Evolutionary conservation across 805 yeast species (phyloP).

Genomic region (Candida nitratophila): DNA sequence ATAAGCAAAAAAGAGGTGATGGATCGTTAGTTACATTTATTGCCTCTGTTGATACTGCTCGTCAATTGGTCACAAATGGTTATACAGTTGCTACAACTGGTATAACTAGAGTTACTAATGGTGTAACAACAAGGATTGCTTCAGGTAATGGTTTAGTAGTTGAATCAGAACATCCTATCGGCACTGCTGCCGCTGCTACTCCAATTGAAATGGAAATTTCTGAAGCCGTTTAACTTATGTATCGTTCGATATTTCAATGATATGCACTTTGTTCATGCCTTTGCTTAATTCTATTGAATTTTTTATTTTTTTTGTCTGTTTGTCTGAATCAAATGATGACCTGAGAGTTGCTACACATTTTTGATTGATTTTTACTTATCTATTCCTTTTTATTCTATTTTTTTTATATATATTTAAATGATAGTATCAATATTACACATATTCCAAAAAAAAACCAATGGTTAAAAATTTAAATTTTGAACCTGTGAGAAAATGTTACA

Average conservation of each 20-base stretch:
- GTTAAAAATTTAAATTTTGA: no score
- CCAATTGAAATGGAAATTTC: constrained; percentile 1
- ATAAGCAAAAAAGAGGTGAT: constrained; percentile 33
- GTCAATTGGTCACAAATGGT: constrained; percentile 7
- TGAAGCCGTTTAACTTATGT: neutral
- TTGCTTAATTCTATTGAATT: neutral
- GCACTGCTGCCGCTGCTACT: neutral
- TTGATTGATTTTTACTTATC: neutral
- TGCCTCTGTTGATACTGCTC: constrained; percentile 25
- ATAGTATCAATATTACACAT: no score
- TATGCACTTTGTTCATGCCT: neutral
- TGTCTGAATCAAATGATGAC: no score
- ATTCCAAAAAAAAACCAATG: no score
- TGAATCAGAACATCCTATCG: neutral
- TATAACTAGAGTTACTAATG: constrained; percentile 11
- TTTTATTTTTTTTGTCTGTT: neutral
- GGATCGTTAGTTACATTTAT: constrained; percentile 23
- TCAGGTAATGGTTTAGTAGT: neutral
- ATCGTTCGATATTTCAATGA: neutral
- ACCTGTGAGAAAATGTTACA: no score
- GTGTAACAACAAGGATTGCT: neutral
- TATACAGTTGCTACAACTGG: constrained; percentile 1
- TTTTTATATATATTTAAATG: no score
- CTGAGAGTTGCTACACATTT: neutral
- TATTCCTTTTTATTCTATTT: no score